phyloP scores from a whole-genome alignment of 2,329 filamentous ascomycete species.

The Fusarium xyrophilum region DNA sequence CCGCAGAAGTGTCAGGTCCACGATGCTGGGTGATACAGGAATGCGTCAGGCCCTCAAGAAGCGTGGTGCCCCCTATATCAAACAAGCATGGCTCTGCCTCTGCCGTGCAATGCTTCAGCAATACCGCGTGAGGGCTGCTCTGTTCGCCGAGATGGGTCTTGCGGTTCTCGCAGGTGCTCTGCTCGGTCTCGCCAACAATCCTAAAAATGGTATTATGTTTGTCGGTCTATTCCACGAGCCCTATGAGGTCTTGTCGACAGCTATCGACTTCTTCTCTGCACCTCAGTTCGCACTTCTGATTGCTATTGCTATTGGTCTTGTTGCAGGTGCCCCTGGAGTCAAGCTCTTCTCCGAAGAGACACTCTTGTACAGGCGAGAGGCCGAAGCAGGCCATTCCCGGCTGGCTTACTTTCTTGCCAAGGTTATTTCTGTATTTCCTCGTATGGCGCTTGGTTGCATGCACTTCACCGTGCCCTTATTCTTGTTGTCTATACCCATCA shows the following conservation, averaged over 20 bases:
- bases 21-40: constrained; percentile 41
- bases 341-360: constrained; percentile 57
- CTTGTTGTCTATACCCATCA: constrained; percentile 57
- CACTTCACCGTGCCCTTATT: constrained; percentile 62
- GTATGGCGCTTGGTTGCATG: constrained; percentile 58
- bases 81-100: constrained; percentile 62
- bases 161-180: constrained; percentile 59
- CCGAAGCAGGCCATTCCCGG: constrained; percentile 62
- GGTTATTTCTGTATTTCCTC: constrained; percentile 57
- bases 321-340: constrained; percentile 59
- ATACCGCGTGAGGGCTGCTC: constrained; percentile 57
- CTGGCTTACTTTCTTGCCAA: constrained; percentile 65
- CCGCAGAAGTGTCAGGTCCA: constrained; percentile 32
- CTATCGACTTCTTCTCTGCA: constrained; percentile 58
- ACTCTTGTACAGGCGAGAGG: constrained; percentile 59
- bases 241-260: constrained; percentile 59
- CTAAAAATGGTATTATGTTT: constrained; percentile 60
- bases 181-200: constrained; percentile 60
- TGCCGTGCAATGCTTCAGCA: constrained; percentile 63
- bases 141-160: constrained; percentile 62
- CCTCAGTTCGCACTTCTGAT: constrained; percentile 61
- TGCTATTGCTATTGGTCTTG: constrained; percentile 62
- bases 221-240: constrained; percentile 58
- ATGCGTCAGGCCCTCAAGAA: constrained; percentile 56
- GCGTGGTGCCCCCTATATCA: constrained; percentile 56